Percentiles rank a stretch among this genome's conserved stretches.
Evolutionary conservation across 768 basidiomycete species (phyloP).

Genomic region (Rhizopogon salebrosus): DNA sequence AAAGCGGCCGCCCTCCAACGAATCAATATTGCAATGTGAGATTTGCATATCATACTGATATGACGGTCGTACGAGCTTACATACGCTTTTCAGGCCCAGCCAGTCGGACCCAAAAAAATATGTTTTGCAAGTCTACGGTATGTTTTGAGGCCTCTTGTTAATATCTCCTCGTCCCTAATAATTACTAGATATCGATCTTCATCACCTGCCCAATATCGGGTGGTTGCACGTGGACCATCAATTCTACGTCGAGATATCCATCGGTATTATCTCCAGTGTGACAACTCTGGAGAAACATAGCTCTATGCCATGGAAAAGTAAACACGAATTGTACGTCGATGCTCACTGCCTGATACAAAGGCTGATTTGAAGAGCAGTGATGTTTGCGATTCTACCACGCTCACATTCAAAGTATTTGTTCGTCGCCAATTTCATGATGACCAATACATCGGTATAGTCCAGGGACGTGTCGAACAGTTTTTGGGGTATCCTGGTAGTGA

Average conservation of each 20-base stretch:
- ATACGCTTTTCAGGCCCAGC: neutral
- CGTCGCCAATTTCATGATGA: slow-evolving; percentile 1
- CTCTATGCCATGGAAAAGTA: neutral
- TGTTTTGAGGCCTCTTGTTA: neutral
- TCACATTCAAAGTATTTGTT: slow-evolving; percentile 1
- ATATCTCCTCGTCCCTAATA: neutral
- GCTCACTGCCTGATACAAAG: neutral
- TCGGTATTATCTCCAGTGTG: neutral
- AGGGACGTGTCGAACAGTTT: neutral
- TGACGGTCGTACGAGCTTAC: neutral
- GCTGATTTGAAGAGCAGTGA: neutral
- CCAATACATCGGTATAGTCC: neutral
- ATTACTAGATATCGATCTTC: neutral
- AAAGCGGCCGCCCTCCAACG: neutral
- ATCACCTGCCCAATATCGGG: slow-evolving; percentile 2
- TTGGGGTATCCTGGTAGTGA: neutral
- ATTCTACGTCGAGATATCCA: slow-evolving; percentile 1
- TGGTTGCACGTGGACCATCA: slow-evolving; percentile 1
- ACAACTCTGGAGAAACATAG: neutral
- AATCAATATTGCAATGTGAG: neutral
- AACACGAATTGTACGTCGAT: neutral
- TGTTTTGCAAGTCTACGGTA: neutral
- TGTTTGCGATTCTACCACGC: neutral
- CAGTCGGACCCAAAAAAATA: neutral
- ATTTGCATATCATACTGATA: no score